A percentile compares a stretch with the other conserved stretches of the same genome.
Evolutionary conservation across 768 basidiomycete species (phyloP).

Genomic region (Leccinum uliginosum): DNA sequence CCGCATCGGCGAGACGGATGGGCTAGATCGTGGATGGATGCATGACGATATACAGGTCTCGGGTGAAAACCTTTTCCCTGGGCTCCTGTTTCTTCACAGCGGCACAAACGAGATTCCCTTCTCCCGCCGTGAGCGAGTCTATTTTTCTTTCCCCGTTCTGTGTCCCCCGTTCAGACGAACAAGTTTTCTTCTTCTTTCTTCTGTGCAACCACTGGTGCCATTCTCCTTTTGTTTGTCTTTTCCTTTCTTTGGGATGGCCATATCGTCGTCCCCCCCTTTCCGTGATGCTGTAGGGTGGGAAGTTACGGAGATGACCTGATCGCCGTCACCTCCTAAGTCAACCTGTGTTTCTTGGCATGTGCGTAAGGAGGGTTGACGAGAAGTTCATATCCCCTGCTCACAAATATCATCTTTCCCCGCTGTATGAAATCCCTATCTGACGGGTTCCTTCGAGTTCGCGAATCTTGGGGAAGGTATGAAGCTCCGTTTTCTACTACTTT

Average conservation of each 20-base stretch:
- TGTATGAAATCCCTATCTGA: constrained; percentile 1
- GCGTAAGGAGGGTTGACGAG: constrained; percentile 11
- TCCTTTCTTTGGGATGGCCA: too few relatives aligned
- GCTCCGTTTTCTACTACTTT: neutral
- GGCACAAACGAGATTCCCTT: neutral
- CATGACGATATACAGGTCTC: neutral
- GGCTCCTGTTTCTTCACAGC: constrained; percentile 2
- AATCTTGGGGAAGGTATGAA: neutral
- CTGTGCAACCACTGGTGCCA: neutral
- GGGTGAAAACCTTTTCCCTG: constrained; percentile 2
- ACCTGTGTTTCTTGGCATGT: constrained; percentile 12
- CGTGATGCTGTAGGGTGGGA: constrained; percentile 18
- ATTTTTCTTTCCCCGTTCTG: neutral
- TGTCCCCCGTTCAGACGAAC: constrained; percentile 1
- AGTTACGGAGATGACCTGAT: constrained; percentile 30
- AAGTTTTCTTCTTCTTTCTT: neutral
- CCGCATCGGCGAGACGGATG: constrained; percentile 11
- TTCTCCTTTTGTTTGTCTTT: neutral
- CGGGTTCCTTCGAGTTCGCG: constrained; percentile 1
- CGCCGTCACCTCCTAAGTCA: constrained; percentile 22
- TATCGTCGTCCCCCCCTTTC: constrained; percentile 8
- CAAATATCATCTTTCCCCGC: constrained; percentile 1
- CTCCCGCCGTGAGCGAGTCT: constrained; percentile 2
- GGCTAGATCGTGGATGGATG: neutral
- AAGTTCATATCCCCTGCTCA: constrained; percentile 5